Evolutionary conservation across 1,139 yeast genomes (phyloP), one percentile per base, ranked within the genome.

Genomic region (Kluyveromyces sp.): DNA sequence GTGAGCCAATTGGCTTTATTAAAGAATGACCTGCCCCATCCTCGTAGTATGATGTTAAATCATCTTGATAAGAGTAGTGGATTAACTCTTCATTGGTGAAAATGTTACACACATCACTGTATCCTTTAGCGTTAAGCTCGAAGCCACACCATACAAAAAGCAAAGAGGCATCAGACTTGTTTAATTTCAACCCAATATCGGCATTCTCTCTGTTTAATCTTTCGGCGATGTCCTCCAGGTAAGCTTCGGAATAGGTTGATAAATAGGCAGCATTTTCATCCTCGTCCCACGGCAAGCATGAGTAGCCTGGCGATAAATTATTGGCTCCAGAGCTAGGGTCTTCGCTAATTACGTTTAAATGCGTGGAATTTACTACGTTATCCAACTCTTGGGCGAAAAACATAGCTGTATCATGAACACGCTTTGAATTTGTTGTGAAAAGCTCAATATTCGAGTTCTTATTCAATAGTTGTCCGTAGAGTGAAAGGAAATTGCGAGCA

Each of bases 1-100:
- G 71, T 3, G 80, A 69, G 7, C 83, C 84, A 41, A 71, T 68
- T 3, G 74, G 63, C 32, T 59, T 58, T 25, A 75, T 67, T 45
- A 66, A 57, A 50, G 74, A 67, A 54, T 73, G 64, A 34, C 85
- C 85, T 7, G 77, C 75, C 27, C 84, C 83, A 45, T 67, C 63
- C 47, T 66, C 55, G 64, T 81, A 79, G 66, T 74, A 79, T 60
- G 69, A 73, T 39, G 52, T 52, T 41, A 79, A 64, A 46, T 78
- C 81, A 39, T 65, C 66, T 37, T 61, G 57, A 60, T 79, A 78
- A 21, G 74, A 71, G 54, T 69, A 72, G 34, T 68, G 65, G 34
- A 74, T 63, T 66, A 72, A 76, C 57, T 80, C 85, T 45, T 79
- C 80, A 39, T 68, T 63, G 45, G 78, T 72, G 66, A 80, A 79